These are phyloP conservation scores for Penicillium longicatenatum DNA, from an alignment of 495 filamentous ascomycete species.

Conservation along the genomic window DNA sequence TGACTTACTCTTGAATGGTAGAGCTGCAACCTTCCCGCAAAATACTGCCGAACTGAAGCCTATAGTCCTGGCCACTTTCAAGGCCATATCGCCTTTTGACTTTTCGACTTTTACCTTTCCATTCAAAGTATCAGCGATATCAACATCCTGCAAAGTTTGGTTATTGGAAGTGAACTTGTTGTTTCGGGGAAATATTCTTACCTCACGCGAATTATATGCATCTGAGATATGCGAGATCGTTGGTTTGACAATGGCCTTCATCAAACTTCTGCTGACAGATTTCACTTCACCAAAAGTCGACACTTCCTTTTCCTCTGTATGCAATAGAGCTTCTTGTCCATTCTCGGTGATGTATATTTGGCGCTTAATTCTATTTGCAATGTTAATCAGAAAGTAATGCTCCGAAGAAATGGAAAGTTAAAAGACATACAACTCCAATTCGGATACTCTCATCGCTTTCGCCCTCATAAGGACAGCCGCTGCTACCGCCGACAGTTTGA, in stretches of 20 bases:
- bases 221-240: slow-evolving; percentile 10
- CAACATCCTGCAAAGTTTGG: neutral
- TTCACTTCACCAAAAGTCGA: neutral
- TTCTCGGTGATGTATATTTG: neutral
- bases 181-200: neutral
- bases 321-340: neutral
- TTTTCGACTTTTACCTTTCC: neutral
- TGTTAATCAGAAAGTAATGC: neutral
- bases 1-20: slow-evolving; percentile 17
- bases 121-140: neutral
- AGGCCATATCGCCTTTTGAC: neutral
- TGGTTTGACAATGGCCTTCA: slow-evolving; percentile 12
- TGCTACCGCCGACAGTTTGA: neutral
- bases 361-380: neutral
- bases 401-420: neutral
- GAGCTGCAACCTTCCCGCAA: slow-evolving; percentile 10
- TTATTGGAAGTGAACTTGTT: neutral
- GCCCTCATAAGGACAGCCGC: neutral
- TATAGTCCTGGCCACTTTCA: slow-evolving; percentile 5
- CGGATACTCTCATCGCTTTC: neutral
- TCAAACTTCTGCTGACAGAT: neutral
- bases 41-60: slow-evolving; percentile 11
- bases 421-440: neutral
- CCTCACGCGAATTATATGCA: neutral
- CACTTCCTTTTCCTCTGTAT: neutral